Percentiles rank a stretch among this genome's conserved stretches.
phyloP scores from a whole-genome alignment of 768 basidiomycete species.

The Suillus brevipes region DNA sequence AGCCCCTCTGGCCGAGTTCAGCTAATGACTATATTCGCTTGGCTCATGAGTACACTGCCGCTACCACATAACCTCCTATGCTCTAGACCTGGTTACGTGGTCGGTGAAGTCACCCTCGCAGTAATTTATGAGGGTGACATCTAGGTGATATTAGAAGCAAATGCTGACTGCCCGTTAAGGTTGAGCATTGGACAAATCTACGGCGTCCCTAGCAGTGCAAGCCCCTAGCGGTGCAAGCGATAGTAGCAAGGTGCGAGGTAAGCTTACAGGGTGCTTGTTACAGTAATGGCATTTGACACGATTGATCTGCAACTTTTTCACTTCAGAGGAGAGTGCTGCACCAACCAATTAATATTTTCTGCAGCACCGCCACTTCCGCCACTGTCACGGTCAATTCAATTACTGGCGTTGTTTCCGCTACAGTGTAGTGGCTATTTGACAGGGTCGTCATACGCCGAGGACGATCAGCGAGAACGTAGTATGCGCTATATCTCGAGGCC shows the following conservation, averaged over 20 bases:
- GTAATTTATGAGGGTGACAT: constrained; percentile 64
- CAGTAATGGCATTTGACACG: neutral
- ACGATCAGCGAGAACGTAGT: constrained; percentile 46
- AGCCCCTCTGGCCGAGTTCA: constrained; percentile 11
- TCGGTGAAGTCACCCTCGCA: constrained; percentile 48
- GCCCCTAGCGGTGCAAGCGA: constrained; percentile 38
- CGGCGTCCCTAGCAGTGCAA: constrained; percentile 44
- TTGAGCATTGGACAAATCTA: constrained; percentile 57
- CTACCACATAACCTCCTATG: constrained; percentile 63
- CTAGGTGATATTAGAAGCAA: constrained; percentile 49
- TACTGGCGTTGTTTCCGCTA: constrained; percentile 26
- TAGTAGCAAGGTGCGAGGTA: constrained; percentile 64
- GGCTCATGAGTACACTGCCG: constrained; percentile 52
- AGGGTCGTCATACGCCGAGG: constrained; percentile 50
- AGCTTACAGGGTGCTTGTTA: constrained; percentile 20
- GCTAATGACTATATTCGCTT: constrained; percentile 61
- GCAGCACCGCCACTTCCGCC: neutral
- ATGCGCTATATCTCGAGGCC: constrained; percentile 8
- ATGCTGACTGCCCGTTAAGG: constrained; percentile 35
- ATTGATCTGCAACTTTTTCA: constrained; percentile 1
- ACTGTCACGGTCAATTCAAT: constrained; percentile 17
- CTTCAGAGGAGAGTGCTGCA: constrained; percentile 32
- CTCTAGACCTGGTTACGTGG: constrained; percentile 53
- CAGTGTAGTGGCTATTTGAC: constrained; percentile 51
- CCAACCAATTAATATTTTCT: constrained; percentile 9